Conservation (phyloP, 2,329 filamentous ascomycete species). For the Byssochlamys sp. region DNA sequence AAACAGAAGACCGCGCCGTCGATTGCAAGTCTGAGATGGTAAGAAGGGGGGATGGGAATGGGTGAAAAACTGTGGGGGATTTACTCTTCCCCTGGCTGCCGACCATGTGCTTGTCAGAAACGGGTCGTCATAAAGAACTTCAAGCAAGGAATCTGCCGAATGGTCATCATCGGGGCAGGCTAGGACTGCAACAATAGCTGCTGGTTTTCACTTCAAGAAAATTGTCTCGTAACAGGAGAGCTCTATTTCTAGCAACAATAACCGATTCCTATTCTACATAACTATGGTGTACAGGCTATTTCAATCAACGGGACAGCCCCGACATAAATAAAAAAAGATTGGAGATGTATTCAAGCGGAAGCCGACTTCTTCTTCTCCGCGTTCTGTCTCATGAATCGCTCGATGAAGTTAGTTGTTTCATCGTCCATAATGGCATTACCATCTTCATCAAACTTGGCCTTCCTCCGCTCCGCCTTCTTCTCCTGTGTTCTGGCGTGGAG, state of each 20-base stretch:
- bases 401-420: conserved; percentile 27
- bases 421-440: conserved; percentile 27
- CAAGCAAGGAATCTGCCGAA: background rate
- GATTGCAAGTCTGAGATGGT: background rate
- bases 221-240: background rate
- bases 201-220: background rate
- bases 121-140: background rate
- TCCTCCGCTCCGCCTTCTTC: conserved; percentile 26
- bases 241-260: conserved; percentile 3
- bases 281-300: conserved; percentile 14
- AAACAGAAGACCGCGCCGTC: background rate
- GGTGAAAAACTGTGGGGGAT: conserved; percentile 10
- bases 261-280: conserved; percentile 18
- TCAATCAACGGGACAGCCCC: background rate
- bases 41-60: conserved; percentile 5
- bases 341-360: conserved; percentile 3
- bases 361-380: conserved; percentile 8
- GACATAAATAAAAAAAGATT: background rate
- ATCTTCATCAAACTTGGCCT: conserved; percentile 26
- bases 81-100: conserved; percentile 9
- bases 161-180: background rate
- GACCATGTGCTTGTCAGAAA: conserved; percentile 2
- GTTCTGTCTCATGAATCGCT: conserved; percentile 23
- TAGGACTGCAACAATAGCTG: background rate
- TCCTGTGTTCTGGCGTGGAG: conserved; percentile 26